phyloP scores from a whole-genome alignment of 73 alveolate genomes.

The Symbiodinium pilosum region DNA sequence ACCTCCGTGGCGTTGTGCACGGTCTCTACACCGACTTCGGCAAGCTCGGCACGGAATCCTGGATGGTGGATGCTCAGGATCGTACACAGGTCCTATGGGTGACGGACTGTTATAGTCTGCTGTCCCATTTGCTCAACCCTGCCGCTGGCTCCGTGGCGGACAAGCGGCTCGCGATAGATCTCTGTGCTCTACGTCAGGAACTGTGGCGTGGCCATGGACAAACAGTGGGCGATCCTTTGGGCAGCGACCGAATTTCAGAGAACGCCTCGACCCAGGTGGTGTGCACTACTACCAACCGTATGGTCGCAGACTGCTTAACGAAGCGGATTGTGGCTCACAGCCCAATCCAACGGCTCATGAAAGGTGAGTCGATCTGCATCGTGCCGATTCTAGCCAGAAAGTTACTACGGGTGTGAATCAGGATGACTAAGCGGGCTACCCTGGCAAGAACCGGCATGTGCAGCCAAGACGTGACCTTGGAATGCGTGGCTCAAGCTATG shows the following conservation, averaged over 20 bases:
- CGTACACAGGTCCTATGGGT: neutral
- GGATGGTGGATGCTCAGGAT: constrained; percentile 14
- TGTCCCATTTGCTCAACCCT: neutral
- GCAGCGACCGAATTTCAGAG: neutral
- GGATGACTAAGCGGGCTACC: too few relatives aligned
- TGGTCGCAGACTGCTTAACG: constrained; percentile 12
- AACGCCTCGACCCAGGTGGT: neutral
- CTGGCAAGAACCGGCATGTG: too few relatives aligned
- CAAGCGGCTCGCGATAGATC: constrained; percentile 8
- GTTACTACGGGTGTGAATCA: constrained; percentile 12
- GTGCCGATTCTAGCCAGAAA: neutral
- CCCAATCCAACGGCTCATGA: neutral
- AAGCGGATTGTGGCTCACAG: neutral
- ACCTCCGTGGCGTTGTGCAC: neutral
- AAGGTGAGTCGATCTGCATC: neutral
- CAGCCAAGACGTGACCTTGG: too few relatives aligned
- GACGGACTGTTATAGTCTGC: neutral
- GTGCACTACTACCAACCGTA: constrained; percentile 7
- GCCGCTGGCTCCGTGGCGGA: neutral
- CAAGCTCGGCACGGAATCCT: neutral
- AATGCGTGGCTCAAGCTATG: too few relatives aligned
- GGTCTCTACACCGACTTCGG: neutral
- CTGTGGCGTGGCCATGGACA: neutral
- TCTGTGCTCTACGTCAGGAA: neutral
- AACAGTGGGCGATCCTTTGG: neutral